Conservation (phyloP, 495 filamentous ascomycete species). For the Parathielavia appendiculata region DNA sequence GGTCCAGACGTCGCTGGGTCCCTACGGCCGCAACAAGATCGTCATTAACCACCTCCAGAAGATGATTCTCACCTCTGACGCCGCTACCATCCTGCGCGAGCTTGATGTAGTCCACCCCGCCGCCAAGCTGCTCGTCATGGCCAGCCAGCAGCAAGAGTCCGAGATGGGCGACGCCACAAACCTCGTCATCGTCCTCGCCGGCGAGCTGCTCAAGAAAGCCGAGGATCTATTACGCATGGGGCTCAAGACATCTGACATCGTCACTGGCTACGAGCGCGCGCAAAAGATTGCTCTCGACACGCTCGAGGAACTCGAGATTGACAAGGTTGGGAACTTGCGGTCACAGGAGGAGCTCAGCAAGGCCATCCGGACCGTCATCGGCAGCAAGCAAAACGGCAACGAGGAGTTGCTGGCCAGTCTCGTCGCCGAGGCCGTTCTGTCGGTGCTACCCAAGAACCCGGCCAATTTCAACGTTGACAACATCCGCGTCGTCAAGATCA, state of each 20-base stretch:
- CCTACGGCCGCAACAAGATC: conserved; percentile 98
- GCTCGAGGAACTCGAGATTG: conserved; percentile 84
- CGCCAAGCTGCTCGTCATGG: conserved; percentile 98
- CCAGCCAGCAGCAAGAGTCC: conserved; percentile 95
- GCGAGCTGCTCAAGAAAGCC: conserved; percentile 94
- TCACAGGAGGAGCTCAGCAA: conserved; percentile 81
- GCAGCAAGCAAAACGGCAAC: conserved; percentile 90
- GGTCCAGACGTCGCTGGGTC: conserved; percentile 93
- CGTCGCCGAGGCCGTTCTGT: conserved; percentile 88
- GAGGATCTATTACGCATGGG: conserved; percentile 94
- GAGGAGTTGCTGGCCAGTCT: conserved; percentile 81
- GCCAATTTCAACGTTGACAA: conserved; percentile 99
- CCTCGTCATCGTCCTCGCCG: conserved; percentile 91
- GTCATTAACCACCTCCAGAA: conserved; percentile 99
- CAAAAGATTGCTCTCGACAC: conserved; percentile 77
- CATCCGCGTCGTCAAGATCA: conserved; percentile 98
- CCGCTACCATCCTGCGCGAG: conserved; percentile 93
- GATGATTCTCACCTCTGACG: conserved; percentile 98
- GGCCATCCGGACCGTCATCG: conserved; percentile 90
- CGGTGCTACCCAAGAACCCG: conserved; percentile 96
- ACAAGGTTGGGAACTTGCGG: conserved; percentile 80
- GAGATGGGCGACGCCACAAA: conserved; percentile 99
- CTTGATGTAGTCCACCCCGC: conserved; percentile 98
- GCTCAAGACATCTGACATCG: conserved; percentile 93
- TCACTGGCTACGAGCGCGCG: conserved; percentile 91